These are phyloP conservation scores for Neofusicoccum sp. DNA, from an alignment of 2,329 filamentous ascomycete genomes.

Conservation along the genomic window DNA sequence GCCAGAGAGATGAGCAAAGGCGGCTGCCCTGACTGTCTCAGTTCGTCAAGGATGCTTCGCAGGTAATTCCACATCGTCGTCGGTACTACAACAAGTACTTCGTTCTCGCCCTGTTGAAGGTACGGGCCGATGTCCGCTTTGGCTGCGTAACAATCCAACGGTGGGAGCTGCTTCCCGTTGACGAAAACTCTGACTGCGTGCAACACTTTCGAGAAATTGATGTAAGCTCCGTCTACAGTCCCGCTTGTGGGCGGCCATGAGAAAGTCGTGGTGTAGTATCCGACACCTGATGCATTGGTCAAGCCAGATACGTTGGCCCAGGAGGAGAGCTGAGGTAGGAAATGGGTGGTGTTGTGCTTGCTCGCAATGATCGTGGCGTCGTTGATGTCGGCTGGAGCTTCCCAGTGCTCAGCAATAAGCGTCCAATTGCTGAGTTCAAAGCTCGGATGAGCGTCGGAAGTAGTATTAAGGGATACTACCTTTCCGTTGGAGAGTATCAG, in stretches of 20 bases:
- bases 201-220: background rate
- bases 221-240: background rate
- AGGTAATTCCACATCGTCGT: background rate
- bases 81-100: background rate
- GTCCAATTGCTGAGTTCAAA: background rate
- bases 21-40: too few species aligned
- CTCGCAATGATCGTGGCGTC: background rate
- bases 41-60: background rate
- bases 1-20: too few species aligned
- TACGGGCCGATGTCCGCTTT: background rate
- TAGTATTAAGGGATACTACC: background rate
- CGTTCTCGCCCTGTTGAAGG: background rate
- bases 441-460: background rate
- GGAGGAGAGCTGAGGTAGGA: background rate
- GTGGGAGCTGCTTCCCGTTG: background rate
- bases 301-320: background rate
- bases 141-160: background rate
- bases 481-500: background rate
- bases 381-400: background rate
- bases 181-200: background rate
- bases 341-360: background rate
- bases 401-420: background rate
- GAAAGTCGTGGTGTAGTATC: background rate
- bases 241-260: background rate
- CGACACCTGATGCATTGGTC: background rate